Evolutionary conservation across 352 stramenopile species (phyloP), one percentile per base, ranked within the genome.

Genomic region (Blastocystis sp.): DNA sequence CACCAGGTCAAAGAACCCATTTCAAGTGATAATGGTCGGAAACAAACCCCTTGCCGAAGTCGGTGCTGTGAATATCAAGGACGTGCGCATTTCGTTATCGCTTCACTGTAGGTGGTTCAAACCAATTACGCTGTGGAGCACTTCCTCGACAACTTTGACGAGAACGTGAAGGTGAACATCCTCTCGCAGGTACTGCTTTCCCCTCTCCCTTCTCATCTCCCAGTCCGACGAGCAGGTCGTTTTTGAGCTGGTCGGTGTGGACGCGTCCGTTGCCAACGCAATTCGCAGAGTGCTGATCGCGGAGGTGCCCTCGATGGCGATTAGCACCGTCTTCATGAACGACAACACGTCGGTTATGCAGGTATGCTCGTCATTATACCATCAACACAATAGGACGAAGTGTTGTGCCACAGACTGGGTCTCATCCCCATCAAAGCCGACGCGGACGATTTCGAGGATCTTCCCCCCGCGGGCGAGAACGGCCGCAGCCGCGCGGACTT

Each of bases 291-390:
- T 91, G 43, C 61, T 91, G 63, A 84, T 91, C n/a, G 77, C 90
- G 7, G 90, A 91, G 54, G 89, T 91, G 6, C 82, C 90, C 34
- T 90, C 90, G 10, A 89, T 91, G 64, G 90, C 90, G 24, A 90
- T 91, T 10, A 89, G 91, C 52, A 66, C 60, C 11, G 81, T 91
- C 9, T 90, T 84, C 40, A 69, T 91, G 24, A 71, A 89, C 40
- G 34, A 91, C 54, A 91, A 91, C 74, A 91, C 78, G n/a, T 89
- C 62, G 4, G 89, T 91, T 17, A 90, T 91, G 19, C 90, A 91
- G 66, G 66, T 77, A 77, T 60, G 19, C 17, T 34, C 17, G 3
- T n/a, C 1, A 60, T 17, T 34, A 43, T 17, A 19, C 7, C n/a
- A 3, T 61, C 10, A 60, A 17, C 54, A 28, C 17, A 59, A 9